Evolutionary conservation across 2,329 filamentous ascomycete species (phyloP).

Genomic region (Aspergillus transmontanensis): DNA sequence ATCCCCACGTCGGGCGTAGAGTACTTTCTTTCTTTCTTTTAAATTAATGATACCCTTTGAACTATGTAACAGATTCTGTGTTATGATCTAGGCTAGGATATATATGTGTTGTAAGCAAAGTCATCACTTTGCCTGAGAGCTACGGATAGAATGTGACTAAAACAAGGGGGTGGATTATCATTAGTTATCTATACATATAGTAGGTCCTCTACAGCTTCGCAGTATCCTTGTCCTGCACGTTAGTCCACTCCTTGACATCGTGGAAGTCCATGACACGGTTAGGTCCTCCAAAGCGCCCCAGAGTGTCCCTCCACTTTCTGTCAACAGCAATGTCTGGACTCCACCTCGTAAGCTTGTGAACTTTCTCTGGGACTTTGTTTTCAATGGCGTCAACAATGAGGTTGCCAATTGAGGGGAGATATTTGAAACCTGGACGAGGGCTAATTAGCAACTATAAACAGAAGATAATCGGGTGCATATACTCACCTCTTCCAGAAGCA

Average conservation of each 20-base stretch:
- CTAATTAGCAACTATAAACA: neutral
- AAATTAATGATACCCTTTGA: slow-evolving; percentile 7
- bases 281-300: slow-evolving; percentile 50
- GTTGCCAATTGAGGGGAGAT: slow-evolving; percentile 53
- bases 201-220: slow-evolving; percentile 17
- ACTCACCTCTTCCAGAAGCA: slow-evolving; percentile 44
- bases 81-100: neutral
- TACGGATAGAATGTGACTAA: neutral
- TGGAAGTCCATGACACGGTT: slow-evolving; percentile 53
- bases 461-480: neutral
- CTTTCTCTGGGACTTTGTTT: slow-evolving; percentile 42
- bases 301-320: slow-evolving; percentile 50
- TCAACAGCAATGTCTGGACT: slow-evolving; percentile 52
- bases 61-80: neutral
- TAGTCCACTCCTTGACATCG: slow-evolving; percentile 46
- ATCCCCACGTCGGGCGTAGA: slow-evolving; percentile 14
- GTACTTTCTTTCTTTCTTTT: neutral
- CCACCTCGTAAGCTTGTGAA: slow-evolving; percentile 52
- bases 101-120: neutral
- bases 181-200: neutral
- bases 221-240: slow-evolving; percentile 19
- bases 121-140: neutral
- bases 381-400: slow-evolving; percentile 53
- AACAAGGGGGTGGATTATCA: neutral
- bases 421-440: slow-evolving; percentile 50